Evolutionary conservation across 306 rosid genomes (phyloP).

Genomic region (Mimosa bimucronata): DNA sequence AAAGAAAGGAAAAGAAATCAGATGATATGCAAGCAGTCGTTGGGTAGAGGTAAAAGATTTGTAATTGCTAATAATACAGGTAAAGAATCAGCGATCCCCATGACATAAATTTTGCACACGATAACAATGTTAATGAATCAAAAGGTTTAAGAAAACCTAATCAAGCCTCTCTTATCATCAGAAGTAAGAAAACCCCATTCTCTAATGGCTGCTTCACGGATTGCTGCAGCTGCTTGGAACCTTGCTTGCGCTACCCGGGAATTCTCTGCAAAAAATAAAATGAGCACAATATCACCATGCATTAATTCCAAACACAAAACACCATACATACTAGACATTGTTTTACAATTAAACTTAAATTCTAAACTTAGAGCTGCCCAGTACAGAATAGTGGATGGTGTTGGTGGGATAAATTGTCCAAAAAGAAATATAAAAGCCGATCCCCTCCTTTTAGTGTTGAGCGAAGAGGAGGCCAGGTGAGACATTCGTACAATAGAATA

Average conservation of each 20-base stretch:
- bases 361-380: constrained; percentile 8
- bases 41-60: background rate
- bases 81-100: background rate
- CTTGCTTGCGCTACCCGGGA: constrained; percentile 82
- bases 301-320: constrained; percentile 31
- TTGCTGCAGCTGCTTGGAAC: constrained; percentile 94
- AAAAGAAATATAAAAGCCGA: constrained; percentile 20
- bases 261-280: constrained; percentile 64
- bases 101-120: background rate
- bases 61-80: background rate
- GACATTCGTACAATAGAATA: background rate
- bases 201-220: constrained; percentile 89
- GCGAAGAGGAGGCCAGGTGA: background rate
- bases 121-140: constrained; percentile 3
- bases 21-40: background rate
- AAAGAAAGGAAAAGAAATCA: background rate
- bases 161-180: constrained; percentile 77
- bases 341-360: background rate
- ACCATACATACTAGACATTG: constrained; percentile 4
- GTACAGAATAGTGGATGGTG: constrained; percentile 14
- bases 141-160: constrained; percentile 56
- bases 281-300: constrained; percentile 41
- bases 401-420: constrained; percentile 6
- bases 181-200: constrained; percentile 83
- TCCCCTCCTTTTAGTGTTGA: background rate